Percentiles rank a stretch among this genome's conserved stretches.
Evolutionary conservation across 2,329 filamentous ascomycete genomes (phyloP).

Genomic region (Fusarium drepaniforme): DNA sequence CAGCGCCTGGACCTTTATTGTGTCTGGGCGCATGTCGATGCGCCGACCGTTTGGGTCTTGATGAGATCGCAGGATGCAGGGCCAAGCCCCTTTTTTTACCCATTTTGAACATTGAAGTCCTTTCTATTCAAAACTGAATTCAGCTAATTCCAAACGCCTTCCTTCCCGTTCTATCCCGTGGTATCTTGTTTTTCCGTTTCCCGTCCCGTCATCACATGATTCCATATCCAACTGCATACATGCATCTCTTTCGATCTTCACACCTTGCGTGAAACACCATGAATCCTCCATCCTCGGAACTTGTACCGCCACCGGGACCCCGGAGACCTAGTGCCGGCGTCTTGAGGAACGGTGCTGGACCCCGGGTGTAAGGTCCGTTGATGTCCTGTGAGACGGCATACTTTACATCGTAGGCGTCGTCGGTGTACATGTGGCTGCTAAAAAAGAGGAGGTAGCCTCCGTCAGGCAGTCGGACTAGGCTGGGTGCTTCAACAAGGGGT

Average conservation of each 20-base stretch:
- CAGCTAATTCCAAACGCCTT: neutral
- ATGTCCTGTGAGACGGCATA: slow-evolving; percentile 64
- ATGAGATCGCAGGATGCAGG: neutral
- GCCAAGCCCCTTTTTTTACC: neutral
- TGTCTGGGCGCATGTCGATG: neutral
- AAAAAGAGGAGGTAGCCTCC: slow-evolving; percentile 72
- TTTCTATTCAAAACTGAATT: neutral
- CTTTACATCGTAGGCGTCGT: slow-evolving; percentile 67
- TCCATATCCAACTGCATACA: slow-evolving; percentile 49
- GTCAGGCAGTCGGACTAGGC: slow-evolving; percentile 58
- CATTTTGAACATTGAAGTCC: neutral
- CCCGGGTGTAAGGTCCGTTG: slow-evolving; percentile 53
- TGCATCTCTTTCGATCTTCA: slow-evolving; percentile 46
- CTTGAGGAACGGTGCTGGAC: slow-evolving; percentile 47
- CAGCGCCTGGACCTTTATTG: neutral
- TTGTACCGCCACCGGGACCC: slow-evolving; percentile 57
- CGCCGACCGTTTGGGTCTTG: neutral
- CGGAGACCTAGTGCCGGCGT: slow-evolving; percentile 53
- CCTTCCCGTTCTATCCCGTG: neutral
- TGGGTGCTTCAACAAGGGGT: slow-evolving; percentile 72
- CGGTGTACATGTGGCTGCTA: slow-evolving; percentile 70
- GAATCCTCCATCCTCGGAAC: slow-evolving; percentile 45
- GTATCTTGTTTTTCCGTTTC: neutral
- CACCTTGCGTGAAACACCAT: slow-evolving; percentile 55
- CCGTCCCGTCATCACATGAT: slow-evolving; percentile 16